Percentiles rank a stretch among this genome's conserved stretches.
Evolutionary conservation across 2,329 filamentous ascomycete genomes (phyloP).

Genomic region (Dendrostoma leiphaemia): DNA sequence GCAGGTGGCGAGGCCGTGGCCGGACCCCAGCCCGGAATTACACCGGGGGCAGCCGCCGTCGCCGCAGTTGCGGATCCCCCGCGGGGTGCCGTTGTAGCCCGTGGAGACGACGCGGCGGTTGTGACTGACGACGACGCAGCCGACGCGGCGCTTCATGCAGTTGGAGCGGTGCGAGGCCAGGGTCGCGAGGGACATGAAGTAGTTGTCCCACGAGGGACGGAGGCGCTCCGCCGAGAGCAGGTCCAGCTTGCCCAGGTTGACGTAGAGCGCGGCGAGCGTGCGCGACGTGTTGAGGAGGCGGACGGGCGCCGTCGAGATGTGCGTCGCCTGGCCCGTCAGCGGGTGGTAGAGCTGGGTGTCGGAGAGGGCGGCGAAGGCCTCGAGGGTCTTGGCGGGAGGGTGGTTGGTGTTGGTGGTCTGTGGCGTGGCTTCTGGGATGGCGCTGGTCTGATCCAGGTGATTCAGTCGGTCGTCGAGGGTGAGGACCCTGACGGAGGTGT

Average conservation of each 20-base stretch:
- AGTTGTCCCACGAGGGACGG: conserved; percentile 90
- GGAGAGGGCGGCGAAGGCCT: conserved; percentile 54
- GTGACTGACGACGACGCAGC: conserved; percentile 85
- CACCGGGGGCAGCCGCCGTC: conserved; percentile 89
- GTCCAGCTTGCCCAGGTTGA: conserved; percentile 70
- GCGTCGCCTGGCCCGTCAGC: conserved; percentile 63
- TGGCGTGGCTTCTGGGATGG: not conserved
- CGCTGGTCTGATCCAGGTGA: not conserved
- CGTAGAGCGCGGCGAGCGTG: conserved; percentile 68
- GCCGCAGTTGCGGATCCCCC: conserved; percentile 84
- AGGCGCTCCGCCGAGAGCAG: conserved; percentile 76
- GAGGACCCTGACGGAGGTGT: too few relatives aligned
- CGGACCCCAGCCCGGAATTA: conserved; percentile 70
- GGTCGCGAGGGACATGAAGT: conserved; percentile 96
- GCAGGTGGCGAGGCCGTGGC: conserved; percentile 78
- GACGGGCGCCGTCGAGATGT: conserved; percentile 79
- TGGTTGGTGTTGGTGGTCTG: not conserved
- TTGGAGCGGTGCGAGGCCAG: conserved; percentile 89
- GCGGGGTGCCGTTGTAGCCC: conserved; percentile 96
- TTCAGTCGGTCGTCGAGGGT: not conserved
- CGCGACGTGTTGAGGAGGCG: conserved; percentile 82
- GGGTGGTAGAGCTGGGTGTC: conserved; percentile 76
- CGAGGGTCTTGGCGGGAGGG: conserved; percentile 34
- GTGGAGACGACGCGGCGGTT: conserved; percentile 81
- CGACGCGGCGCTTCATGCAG: conserved; percentile 97